phyloP scores from a whole-genome alignment of 2,329 filamentous ascomycete genomes.

The Parasarocladium wereldwijsianum region DNA sequence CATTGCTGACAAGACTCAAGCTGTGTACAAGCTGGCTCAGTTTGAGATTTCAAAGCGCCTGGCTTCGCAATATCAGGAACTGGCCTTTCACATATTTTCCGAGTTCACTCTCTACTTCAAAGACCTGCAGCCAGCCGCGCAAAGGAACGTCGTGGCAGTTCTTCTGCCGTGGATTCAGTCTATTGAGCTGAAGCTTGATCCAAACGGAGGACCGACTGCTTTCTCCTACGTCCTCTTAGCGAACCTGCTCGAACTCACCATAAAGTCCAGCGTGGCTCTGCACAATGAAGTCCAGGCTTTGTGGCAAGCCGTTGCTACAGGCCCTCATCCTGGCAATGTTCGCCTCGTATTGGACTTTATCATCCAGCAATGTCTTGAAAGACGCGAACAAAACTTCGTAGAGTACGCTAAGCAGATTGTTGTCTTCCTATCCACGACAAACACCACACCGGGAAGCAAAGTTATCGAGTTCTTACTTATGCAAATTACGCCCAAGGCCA shows the following conservation, averaged over 20 bases:
- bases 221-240: constrained; percentile 89
- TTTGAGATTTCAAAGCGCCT: constrained; percentile 91
- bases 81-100: constrained; percentile 89
- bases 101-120: constrained; percentile 93
- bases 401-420: constrained; percentile 97
- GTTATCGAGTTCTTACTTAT: constrained; percentile 88
- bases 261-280: constrained; percentile 72
- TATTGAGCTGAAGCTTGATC: constrained; percentile 82
- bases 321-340: constrained; percentile 85
- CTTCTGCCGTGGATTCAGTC: constrained; percentile 94
- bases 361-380: constrained; percentile 82
- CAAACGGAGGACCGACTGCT: constrained; percentile 78
- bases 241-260: constrained; percentile 92
- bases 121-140: constrained; percentile 64
- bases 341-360: constrained; percentile 92
- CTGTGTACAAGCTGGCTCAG: constrained; percentile 93
- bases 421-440: constrained; percentile 79
- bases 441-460: constrained; percentile 61
- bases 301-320: constrained; percentile 91
- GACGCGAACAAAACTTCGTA: constrained; percentile 94
- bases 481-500: constrained; percentile 88
- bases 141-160: constrained; percentile 86
- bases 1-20: constrained; percentile 95
- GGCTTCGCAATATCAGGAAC: constrained; percentile 72
- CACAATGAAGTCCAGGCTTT: constrained; percentile 96